Evolutionary conservation across 129 eudicot genomes (phyloP).

Genomic region (Tagetes patula): DNA sequence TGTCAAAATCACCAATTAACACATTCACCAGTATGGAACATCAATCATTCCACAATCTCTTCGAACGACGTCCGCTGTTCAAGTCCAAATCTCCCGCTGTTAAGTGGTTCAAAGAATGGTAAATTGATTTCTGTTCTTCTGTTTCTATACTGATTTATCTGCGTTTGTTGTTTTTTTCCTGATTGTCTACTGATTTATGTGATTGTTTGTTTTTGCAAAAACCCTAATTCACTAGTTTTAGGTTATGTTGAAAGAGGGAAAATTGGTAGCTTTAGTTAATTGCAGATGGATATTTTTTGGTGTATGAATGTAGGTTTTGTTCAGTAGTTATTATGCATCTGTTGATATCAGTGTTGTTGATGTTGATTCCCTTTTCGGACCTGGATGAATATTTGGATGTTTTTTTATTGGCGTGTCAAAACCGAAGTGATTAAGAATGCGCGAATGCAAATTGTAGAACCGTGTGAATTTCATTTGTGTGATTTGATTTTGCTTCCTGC

Average conservation of each 20-base stretch:
- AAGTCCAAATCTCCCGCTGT: constrained; percentile 73
- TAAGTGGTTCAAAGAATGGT: constrained; percentile 89
- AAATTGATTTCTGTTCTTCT: background rate
- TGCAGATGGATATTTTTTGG: background rate
- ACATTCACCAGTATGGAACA: constrained; percentile 43
- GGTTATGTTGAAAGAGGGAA: constrained; percentile 6
- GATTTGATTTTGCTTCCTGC: constrained; percentile 14
- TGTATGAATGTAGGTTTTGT: background rate
- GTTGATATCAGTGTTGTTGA: constrained; percentile 2
- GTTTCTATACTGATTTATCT: background rate
- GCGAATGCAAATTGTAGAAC: background rate
- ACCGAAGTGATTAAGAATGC: background rate
- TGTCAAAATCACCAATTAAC: background rate
- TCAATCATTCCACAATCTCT: constrained; percentile 49
- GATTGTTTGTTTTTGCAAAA: constrained; percentile 7
- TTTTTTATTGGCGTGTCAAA: background rate
- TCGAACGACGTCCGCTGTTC: constrained; percentile 61
- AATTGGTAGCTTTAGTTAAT: background rate
- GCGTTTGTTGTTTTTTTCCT: background rate
- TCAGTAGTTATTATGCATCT: background rate
- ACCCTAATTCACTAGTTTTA: background rate
- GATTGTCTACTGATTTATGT: background rate
- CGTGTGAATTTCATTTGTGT: background rate
- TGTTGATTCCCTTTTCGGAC: constrained; percentile 1
- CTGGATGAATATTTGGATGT: background rate